Evolutionary conservation across 164 flowering plant species (phyloP).

Genomic region (grape (Vitis vinifera)): ASM3070453v1 NC_081811.1:27980501-27981000

Average conservation of each 20-base stretch:
- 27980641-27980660: constrained; percentile 90
- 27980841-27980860: constrained; percentile 81
- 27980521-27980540: too few species aligned
- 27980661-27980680: constrained; percentile 73
- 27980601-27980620: constrained; percentile 57
- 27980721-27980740: constrained; percentile 73
- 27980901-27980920: constrained; percentile 7
- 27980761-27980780: constrained; percentile 48
- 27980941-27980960: too few species aligned
- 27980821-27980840: constrained; percentile 58
- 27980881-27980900: constrained; percentile 60
- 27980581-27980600: constrained; percentile 75
- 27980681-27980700: constrained; percentile 58
- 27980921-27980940: too few species aligned
- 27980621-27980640: constrained; percentile 89
- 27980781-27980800: constrained; percentile 56
- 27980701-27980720: constrained; percentile 42
- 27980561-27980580: constrained; percentile 39
- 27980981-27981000: too few species aligned
- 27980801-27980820: constrained; percentile 79
- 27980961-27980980: too few species aligned
- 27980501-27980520: too few species aligned
- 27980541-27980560: too few species aligned
- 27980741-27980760: constrained; percentile 61
- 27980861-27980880: constrained; percentile 90